Evolutionary conservation across 257 asterid genomes (phyloP).

Genomic region (Buddleja alternifolia): DNA sequence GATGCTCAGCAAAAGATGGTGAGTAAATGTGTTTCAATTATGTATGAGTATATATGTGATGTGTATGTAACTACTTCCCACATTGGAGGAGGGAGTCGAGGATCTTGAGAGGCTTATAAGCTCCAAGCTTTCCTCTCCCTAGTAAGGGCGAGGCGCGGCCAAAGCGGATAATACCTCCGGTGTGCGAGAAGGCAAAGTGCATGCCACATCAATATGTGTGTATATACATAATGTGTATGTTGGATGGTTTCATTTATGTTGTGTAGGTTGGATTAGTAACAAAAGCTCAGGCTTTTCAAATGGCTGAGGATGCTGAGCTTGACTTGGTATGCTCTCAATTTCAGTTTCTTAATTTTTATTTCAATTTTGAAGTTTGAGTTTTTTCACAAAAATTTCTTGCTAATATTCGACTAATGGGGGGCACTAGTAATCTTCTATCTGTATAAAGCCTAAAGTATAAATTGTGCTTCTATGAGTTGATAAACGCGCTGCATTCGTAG

Average conservation of each 20-base stretch:
- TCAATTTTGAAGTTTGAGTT: neutral
- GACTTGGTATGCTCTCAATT: constrained; percentile 75
- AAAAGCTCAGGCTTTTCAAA: constrained; percentile 75
- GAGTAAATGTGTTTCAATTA: constrained; percentile 30
- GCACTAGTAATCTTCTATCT: too few species aligned
- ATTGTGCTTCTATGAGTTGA: too few species aligned
- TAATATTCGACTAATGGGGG: neutral
- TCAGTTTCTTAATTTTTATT: neutral
- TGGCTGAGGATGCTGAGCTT: constrained; percentile 91
- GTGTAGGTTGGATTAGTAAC: constrained; percentile 81
- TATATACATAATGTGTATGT: constrained; percentile 13
- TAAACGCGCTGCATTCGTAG: too few species aligned
- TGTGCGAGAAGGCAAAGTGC: too few species aligned
- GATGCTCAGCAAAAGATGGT: constrained; percentile 94
- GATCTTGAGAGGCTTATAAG: too few species aligned
- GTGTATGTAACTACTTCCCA: too few species aligned
- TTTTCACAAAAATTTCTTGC: neutral
- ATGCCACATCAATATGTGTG: too few species aligned
- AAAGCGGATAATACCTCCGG: too few species aligned
- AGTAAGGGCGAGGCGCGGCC: too few species aligned
- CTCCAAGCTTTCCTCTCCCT: too few species aligned
- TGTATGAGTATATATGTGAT: constrained; percentile 2
- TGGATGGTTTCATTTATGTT: constrained; percentile 26
- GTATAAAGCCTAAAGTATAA: too few species aligned
- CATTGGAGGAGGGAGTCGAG: too few species aligned